Base-by-base conservation (phyloP, 306 rosid species). In the Cicer yamashitae region DNA sequence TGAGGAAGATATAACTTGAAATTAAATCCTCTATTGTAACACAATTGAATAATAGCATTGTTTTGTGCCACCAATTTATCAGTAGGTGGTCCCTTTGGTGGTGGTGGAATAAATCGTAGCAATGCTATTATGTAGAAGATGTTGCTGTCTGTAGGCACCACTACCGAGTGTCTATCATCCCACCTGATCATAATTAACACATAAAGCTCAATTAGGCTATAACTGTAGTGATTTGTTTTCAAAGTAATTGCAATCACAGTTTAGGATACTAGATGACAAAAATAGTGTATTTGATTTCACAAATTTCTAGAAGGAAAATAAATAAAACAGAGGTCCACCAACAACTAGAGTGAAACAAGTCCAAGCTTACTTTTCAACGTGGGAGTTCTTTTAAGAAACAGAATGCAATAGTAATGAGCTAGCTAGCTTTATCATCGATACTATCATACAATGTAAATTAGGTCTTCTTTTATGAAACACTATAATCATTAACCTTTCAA, bases 1-100 rank as follows among this genome's bases (percentile, higher is more conserved):
- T 94, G 98, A 64, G 98, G 98, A 10, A 94, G 87, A 74, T 94
- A 94, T 2, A 85, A 67, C 86, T 91, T 94, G 86, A 91, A 94
- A 84, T 94, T 90, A 14, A 86, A 84, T 41, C 81, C 87, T 9
- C 77, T 79, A 30, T 10, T 57, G 43, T 25, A 70, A 84, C 98
- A 91, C 8, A 63, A 39, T 15, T 83, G 88, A 60, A 89, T 80
- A 37, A 94, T 91, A 9, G 86, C 89, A 0, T 86, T 77, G 85
- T 94, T 94, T 51, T 94, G 93, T 6, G 84, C 85, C 17, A 94
- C 96, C 65, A 88, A 20, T 2, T 40, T 60, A 3, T 89, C 88
- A 0, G 83, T 81, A 0, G 78, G 80, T 5, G 96, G 86, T 1
- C 84, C 88, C 72, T 78, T 86, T 0, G 93, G 90, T 6, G 85